Percentiles rank a stretch among this genome's conserved stretches.
These are phyloP conservation scores for Colletotrichum endophyticum DNA, from an alignment of 2,329 filamentous ascomycete species.

Conservation along the genomic window DNA sequence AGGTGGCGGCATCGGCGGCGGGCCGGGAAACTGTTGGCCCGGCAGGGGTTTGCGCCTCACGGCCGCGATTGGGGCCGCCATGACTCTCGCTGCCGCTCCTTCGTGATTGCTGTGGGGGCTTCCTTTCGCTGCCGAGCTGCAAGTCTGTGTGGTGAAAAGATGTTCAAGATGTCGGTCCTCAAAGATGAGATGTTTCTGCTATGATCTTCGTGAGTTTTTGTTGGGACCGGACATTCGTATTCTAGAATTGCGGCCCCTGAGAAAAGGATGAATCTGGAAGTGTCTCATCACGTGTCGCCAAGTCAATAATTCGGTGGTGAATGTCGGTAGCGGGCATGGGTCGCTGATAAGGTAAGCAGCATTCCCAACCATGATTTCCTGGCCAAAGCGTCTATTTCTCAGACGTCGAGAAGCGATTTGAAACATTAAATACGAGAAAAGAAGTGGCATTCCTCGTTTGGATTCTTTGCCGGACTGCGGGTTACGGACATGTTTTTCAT, in stretches of 20 bases:
- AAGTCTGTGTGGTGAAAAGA: neutral
- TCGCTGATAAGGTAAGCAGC: neutral
- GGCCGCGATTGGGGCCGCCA: neutral
- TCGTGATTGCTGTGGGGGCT: neutral
- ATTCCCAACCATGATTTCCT: neutral
- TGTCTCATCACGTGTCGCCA: slow-evolving; percentile 23
- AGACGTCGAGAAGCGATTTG: neutral
- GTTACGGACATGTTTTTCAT: accelerated
- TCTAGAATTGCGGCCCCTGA: neutral
- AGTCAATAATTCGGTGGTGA: neutral
- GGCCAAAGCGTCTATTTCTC: neutral
- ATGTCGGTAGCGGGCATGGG: neutral
- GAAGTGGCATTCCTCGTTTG: neutral
- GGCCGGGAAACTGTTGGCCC: neutral
- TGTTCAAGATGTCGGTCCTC: accelerated
- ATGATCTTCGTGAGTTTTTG: neutral
- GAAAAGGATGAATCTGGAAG: slow-evolving; percentile 13
- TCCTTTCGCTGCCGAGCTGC: neutral
- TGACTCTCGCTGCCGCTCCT: neutral
- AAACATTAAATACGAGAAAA: neutral
- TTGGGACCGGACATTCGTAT: neutral
- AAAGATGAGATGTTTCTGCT: neutral
- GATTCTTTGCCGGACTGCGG: too few species aligned
- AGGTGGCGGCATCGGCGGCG: slow-evolving; percentile 15
- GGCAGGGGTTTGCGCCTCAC: slow-evolving; percentile 19